phyloP scores from a whole-genome alignment of 2,329 filamentous ascomycete species.

The Epichloe festucae region DNA sequence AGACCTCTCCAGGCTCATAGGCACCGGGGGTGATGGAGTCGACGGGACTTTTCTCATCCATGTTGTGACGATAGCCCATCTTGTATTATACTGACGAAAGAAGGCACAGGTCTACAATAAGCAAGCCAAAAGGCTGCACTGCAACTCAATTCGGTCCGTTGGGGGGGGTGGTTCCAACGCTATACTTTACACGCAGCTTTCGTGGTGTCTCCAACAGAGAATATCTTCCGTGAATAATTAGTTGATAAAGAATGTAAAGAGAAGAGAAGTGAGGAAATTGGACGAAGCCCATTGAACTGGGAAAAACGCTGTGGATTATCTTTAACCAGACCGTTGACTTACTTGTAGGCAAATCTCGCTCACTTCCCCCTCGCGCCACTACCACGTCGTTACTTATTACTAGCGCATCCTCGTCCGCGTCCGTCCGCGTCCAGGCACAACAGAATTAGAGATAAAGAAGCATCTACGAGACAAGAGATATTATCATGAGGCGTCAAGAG shows the following conservation, averaged over 20 bases:
- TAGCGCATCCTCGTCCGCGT: neutral
- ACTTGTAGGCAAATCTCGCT: neutral
- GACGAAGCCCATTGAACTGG: too few relatives aligned
- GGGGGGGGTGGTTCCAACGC: neutral
- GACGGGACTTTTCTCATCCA: neutral
- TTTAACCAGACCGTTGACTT: neutral
- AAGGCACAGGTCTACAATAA: neutral
- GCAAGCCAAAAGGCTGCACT: too few relatives aligned
- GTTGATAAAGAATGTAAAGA: neutral
- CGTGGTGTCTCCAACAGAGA: neutral
- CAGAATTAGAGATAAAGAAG: neutral
- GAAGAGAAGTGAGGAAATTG: neutral
- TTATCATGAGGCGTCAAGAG: neutral
- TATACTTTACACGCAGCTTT: neutral
- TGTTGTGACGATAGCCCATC: neutral
- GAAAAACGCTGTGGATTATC: too few relatives aligned
- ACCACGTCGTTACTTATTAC: neutral
- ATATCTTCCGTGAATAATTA: neutral
- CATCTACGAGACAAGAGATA: neutral
- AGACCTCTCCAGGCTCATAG: constrained; percentile 5
- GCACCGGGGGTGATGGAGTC: neutral
- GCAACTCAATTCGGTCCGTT: too few relatives aligned
- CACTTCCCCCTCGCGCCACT: neutral
- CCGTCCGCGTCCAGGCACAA: neutral
- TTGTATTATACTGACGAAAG: neutral